phyloP scores from a whole-genome alignment of 2,329 filamentous ascomycete species.

The Hypoxylon sp. region DNA sequence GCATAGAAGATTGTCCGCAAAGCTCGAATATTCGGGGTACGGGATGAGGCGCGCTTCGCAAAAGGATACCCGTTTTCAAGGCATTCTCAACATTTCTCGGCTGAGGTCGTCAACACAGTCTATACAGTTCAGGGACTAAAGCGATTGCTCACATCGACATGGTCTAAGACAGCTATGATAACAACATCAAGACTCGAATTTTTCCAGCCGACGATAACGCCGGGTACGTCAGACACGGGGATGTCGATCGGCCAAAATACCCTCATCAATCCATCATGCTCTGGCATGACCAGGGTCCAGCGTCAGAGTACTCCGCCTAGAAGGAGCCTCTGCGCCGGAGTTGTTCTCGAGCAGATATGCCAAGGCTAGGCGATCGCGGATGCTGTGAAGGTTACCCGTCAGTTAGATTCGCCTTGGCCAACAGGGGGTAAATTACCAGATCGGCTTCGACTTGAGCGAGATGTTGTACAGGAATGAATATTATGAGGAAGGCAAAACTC shows the following conservation, averaged over 20 bases:
- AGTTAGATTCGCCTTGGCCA: constrained; percentile 42
- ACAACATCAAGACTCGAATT: constrained; percentile 94
- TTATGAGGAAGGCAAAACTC: constrained; percentile 85
- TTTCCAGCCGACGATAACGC: constrained; percentile 94
- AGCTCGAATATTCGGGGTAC: constrained; percentile 85
- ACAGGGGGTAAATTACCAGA: constrained; percentile 72
- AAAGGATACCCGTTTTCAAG: constrained; percentile 84
- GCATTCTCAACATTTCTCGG: constrained; percentile 88
- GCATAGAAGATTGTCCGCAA: constrained; percentile 86
- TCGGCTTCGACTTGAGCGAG: constrained; percentile 85
- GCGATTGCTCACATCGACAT: constrained; percentile 81
- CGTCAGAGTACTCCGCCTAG: constrained; percentile 65
- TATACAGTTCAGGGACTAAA: constrained; percentile 15
- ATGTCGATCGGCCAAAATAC: constrained; percentile 98
- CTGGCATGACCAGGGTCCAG: constrained; percentile 70
- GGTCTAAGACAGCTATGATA: constrained; percentile 89
- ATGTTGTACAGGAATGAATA: constrained; percentile 87
- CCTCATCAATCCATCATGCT: constrained; percentile 92
- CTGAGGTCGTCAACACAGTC: constrained; percentile 60
- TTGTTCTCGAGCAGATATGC: constrained; percentile 96
- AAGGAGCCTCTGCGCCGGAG: constrained; percentile 95
- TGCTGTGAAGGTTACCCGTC: constrained; percentile 70
- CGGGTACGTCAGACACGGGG: constrained; percentile 77
- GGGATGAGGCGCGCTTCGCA: constrained; percentile 85
- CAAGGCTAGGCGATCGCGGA: constrained; percentile 81